Conservation (phyloP, 768 basidiomycete genomes). For the Boletus eberwhitei region DNA sequence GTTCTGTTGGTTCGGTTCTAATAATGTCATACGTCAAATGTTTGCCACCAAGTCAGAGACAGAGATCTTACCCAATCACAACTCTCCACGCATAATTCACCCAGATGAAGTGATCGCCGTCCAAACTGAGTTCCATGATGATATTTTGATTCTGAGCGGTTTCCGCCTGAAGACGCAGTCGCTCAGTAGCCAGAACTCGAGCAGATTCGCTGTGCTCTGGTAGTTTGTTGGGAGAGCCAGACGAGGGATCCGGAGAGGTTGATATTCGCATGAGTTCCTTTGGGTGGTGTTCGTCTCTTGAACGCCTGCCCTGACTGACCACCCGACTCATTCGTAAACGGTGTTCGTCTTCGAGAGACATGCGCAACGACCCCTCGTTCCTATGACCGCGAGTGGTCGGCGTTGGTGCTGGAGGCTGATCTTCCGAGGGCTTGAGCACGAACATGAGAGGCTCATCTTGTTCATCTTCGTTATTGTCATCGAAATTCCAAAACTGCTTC, state of each 20-base stretch:
- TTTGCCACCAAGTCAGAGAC: not conserved
- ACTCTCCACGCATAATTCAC: slow-evolving; percentile 94
- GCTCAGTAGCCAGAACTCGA: slow-evolving; percentile 83
- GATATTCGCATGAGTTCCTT: slow-evolving; percentile 44
- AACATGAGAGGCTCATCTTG: slow-evolving; percentile 90
- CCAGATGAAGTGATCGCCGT: slow-evolving; percentile 94
- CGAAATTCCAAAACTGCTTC: slow-evolving; percentile 99
- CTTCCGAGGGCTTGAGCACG: slow-evolving; percentile 85
- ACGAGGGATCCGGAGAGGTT: slow-evolving; percentile 34
- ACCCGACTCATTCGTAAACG: slow-evolving; percentile 48
- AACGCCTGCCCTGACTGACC: slow-evolving; percentile 48
- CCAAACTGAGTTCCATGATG: slow-evolving; percentile 89
- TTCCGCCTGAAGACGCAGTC: slow-evolving; percentile 86
- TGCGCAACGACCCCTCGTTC: slow-evolving; percentile 37
- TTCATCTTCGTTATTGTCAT: slow-evolving; percentile 86
- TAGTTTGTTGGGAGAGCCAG: slow-evolving; percentile 42
- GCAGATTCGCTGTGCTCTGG: slow-evolving; percentile 68
- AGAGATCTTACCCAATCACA: slow-evolving; percentile 73
- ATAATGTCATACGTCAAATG: slow-evolving; percentile 13
- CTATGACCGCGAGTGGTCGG: slow-evolving; percentile 37
- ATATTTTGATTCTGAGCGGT: slow-evolving; percentile 95
- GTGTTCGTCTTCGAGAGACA: slow-evolving; percentile 31
- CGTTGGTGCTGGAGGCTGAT: slow-evolving; percentile 40
- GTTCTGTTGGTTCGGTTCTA: slow-evolving; percentile 80
- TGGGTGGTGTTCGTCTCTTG: slow-evolving; percentile 54